phyloP scores from a whole-genome alignment of 75 land plant species.

The Adiantum capillusveneris region DNA sequence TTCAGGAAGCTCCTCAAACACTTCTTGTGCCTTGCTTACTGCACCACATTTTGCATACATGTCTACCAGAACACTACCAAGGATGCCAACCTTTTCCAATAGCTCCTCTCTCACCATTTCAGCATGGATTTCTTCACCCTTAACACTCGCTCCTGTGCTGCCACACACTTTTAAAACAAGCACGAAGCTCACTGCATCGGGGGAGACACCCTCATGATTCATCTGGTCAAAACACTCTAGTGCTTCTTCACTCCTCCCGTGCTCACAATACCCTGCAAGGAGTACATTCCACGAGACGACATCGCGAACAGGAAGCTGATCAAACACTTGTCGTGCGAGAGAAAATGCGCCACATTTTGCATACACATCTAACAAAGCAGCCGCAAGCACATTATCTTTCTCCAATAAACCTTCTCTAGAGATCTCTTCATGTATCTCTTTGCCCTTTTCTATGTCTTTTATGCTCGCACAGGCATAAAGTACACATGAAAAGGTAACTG shows the following conservation, averaged over 20 bases:
- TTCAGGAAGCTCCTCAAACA: slow-evolving; percentile 31
- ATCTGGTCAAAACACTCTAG: slow-evolving; percentile 35
- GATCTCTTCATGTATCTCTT: not conserved
- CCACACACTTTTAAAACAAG: slow-evolving; percentile 54
- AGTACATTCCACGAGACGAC: slow-evolving; percentile 69
- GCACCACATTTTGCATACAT: slow-evolving; percentile 64
- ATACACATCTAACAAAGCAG: slow-evolving; percentile 6
- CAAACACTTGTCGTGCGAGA: slow-evolving; percentile 36
- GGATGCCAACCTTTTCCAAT: slow-evolving; percentile 3
- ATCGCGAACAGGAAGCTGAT: slow-evolving; percentile 34
- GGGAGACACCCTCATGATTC: slow-evolving; percentile 36
- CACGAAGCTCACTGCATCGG: slow-evolving; percentile 35
- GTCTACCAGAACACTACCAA: slow-evolving; percentile 39
- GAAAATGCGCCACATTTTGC: slow-evolving; percentile 29
- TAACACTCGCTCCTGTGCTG: slow-evolving; percentile 22
- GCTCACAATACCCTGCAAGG: slow-evolving; percentile 47
- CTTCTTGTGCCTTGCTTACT: slow-evolving; percentile 20
- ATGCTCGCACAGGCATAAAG: slow-evolving; percentile 1
- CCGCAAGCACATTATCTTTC: not conserved
- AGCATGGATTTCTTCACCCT: slow-evolving; percentile 51
- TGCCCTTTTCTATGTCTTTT: slow-evolving; percentile 2
- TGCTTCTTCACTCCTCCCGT: slow-evolving; percentile 32
- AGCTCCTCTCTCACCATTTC: slow-evolving; percentile 16
- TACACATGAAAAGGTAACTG: not conserved
- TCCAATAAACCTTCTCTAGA: not conserved